Evolutionary conservation across 257 asterid species (phyloP).

Genomic region (Nicotiana tomentosiformis): DNA sequence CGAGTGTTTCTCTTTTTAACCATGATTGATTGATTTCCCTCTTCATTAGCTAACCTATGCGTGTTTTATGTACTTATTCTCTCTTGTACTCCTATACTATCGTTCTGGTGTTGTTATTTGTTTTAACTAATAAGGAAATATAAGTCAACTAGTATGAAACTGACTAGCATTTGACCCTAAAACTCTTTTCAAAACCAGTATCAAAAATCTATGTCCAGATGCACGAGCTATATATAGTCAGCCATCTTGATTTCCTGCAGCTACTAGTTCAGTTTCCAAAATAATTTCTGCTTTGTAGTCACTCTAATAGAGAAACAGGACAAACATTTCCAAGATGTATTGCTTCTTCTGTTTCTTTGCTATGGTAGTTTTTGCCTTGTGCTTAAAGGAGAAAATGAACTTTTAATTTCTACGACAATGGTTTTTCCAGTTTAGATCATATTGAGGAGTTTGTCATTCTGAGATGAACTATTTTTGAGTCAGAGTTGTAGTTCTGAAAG

Average conservation of each 20-base stretch:
- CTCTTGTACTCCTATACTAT: background rate
- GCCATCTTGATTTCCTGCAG: background rate
- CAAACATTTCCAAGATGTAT: background rate
- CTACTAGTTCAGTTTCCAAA: background rate
- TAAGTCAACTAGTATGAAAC: background rate
- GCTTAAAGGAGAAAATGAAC: background rate
- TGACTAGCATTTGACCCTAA: background rate
- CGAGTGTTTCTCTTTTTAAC: background rate
- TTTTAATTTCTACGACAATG: background rate
- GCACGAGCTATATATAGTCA: background rate
- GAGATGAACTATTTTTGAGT: background rate
- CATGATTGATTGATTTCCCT: background rate
- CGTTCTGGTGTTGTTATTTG: background rate
- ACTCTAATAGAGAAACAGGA: background rate
- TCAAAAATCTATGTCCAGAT: background rate
- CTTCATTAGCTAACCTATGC: background rate
- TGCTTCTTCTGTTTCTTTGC: background rate
- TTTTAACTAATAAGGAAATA: background rate
- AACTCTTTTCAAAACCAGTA: background rate
- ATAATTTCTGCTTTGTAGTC: background rate
- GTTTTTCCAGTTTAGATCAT: background rate
- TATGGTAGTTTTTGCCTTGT: background rate
- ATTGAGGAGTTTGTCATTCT: background rate
- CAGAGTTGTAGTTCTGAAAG: background rate
- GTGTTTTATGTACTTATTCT: background rate